Conservation (phyloP, 768 basidiomycete genomes). For the Boletus subparvulus region DNA sequence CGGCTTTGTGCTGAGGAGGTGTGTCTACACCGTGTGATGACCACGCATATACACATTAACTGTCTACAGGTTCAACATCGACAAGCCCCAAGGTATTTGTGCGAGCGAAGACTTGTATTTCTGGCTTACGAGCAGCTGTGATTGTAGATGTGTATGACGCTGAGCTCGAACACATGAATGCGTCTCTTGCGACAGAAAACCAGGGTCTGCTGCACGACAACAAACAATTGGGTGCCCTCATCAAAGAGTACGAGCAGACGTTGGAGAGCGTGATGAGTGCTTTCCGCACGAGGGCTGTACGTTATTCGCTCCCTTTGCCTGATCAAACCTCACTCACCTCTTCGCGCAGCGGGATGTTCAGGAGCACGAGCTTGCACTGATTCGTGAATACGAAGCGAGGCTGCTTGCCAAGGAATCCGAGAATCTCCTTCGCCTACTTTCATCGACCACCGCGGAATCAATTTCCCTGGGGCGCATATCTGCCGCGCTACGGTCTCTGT, state of each 20-base stretch:
- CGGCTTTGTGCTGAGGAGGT: conserved; percentile 88
- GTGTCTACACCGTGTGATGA: conserved; percentile 21
- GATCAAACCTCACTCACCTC: background rate
- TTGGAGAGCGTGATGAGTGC: conserved; percentile 90
- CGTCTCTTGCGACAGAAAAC: conserved; percentile 77
- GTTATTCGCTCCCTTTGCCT: conserved; percentile 33
- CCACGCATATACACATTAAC: background rate
- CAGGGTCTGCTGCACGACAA: conserved; percentile 87
- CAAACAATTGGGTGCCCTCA: conserved; percentile 85
- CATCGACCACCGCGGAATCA: conserved; percentile 62
- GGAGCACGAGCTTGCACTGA: conserved; percentile 84
- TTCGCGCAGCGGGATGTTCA: conserved; percentile 79
- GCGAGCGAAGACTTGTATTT: background rate
- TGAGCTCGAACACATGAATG: conserved; percentile 88
- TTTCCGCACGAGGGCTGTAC: conserved; percentile 88
- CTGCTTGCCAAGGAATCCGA: conserved; percentile 76
- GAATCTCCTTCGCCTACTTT: conserved; percentile 55
- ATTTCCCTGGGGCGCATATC: conserved; percentile 71
- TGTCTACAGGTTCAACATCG: conserved; percentile 70
- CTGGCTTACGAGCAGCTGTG: conserved; percentile 3
- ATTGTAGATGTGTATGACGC: conserved; percentile 80
- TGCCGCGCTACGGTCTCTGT: conserved; percentile 61
- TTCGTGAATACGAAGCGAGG: conserved; percentile 87
- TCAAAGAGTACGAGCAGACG: conserved; percentile 97
- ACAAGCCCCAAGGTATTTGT: conserved; percentile 73